A percentile compares a stretch with the other conserved stretches of the same genome.
phyloP scores from a whole-genome alignment of 371 early-diverging fungal species.

The Mucor irregularis region DNA sequence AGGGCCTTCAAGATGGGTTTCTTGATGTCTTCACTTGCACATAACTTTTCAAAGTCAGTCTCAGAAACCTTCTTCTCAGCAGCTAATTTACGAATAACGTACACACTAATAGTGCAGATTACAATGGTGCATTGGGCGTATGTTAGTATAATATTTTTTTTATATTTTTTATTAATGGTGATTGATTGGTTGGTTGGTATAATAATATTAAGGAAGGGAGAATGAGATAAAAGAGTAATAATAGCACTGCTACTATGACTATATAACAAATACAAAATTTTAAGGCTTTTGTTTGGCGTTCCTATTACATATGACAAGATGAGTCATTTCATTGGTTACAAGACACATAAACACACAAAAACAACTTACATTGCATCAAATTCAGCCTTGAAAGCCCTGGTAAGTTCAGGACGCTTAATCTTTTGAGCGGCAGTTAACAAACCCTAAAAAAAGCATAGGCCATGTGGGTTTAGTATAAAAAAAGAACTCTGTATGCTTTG shows the following conservation, averaged over 20 bases:
- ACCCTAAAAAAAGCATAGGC: constrained; percentile 20
- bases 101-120: no score
- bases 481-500: not conserved
- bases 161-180: no score
- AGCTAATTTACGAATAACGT: constrained; percentile 41
- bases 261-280: no score
- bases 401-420: constrained; percentile 79
- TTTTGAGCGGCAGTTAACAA: constrained; percentile 89
- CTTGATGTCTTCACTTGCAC: constrained; percentile 18
- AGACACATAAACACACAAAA: not conserved
- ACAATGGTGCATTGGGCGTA: no score
- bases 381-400: constrained; percentile 54
- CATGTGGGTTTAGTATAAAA: not conserved
- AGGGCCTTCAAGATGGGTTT: constrained; percentile 24
- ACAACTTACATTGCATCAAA: constrained; percentile 59
- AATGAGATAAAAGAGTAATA: no score
- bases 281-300: constrained; percentile 20
- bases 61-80: constrained; percentile 24
- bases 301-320: constrained; percentile 11
- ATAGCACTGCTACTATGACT: no score
- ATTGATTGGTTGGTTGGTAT: no score
- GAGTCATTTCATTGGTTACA: no score
- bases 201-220: no score
- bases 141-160: no score
- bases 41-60: constrained; percentile 34